A percentile compares a stretch with the other conserved stretches of the same genome.
Evolutionary conservation across 2,329 filamentous ascomycete genomes (phyloP).

Genomic region (Intubia oerlemansii): DNA sequence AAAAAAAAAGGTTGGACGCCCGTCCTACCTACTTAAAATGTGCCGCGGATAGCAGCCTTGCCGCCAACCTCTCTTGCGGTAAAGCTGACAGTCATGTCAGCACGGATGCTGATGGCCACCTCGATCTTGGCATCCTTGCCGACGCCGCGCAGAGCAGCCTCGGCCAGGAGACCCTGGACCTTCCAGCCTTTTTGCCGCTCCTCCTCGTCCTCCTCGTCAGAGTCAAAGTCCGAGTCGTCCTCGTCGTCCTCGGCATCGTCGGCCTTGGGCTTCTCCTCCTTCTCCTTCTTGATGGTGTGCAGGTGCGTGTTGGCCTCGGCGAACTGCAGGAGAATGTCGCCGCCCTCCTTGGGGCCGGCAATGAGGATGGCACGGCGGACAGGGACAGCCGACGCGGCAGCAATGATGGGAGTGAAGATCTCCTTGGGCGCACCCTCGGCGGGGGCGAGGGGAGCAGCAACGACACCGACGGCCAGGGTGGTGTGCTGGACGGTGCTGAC

Average conservation of each 20-base stretch:
- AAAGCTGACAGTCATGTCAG: slow-evolving; percentile 59
- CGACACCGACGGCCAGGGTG: slow-evolving; percentile 68
- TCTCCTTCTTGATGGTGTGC: slow-evolving; percentile 59
- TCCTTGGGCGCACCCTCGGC: slow-evolving; percentile 48
- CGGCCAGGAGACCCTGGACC: slow-evolving; percentile 59
- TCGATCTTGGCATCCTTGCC: slow-evolving; percentile 86
- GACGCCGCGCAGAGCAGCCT: slow-evolving; percentile 62
- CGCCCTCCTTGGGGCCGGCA: slow-evolving; percentile 53
- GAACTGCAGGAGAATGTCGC: slow-evolving; percentile 72
- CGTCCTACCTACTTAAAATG: slow-evolving; percentile 5
- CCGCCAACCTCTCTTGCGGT: slow-evolving; percentile 71
- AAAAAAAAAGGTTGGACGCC: too few relatives aligned
- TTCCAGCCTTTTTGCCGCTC: slow-evolving; percentile 84
- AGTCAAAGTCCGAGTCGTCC: slow-evolving; percentile 33
- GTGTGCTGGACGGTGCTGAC: slow-evolving; percentile 90
- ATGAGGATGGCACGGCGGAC: slow-evolving; percentile 71
- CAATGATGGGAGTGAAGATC: slow-evolving; percentile 61
- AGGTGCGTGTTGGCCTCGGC: slow-evolving; percentile 64
- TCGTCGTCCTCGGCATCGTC: slow-evolving; percentile 47
- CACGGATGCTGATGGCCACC: slow-evolving; percentile 72
- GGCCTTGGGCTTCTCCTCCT: slow-evolving; percentile 47
- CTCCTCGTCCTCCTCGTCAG: slow-evolving; percentile 66
- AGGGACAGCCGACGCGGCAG: slow-evolving; percentile 73
- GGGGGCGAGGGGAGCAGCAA: slow-evolving; percentile 36
- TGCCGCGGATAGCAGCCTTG: slow-evolving; percentile 61